Percentiles rank a stretch among this genome's conserved stretches.
Evolutionary conservation across 2,329 filamentous ascomycete genomes (phyloP).

Genomic region (Onygenales sp.): DNA sequence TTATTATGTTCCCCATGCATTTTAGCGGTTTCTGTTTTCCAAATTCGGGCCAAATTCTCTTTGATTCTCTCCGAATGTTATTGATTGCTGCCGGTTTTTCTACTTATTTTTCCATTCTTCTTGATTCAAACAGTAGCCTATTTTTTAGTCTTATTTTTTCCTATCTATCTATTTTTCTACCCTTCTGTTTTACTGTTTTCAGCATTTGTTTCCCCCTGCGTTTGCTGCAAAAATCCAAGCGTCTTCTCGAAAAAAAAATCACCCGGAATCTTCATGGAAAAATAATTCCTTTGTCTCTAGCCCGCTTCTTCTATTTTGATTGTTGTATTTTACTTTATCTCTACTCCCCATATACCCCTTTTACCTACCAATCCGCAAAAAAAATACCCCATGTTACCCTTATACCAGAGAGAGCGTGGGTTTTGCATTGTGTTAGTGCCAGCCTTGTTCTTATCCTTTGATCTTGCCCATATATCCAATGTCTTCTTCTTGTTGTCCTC

Average conservation of each 20-base stretch:
- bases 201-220: slow-evolving; percentile 6
- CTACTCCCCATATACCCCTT: neutral
- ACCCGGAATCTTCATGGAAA: neutral
- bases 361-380: neutral
- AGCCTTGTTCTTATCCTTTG: too few relatives aligned
- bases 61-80: neutral
- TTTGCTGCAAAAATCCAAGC: neutral
- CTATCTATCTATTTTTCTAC: neutral
- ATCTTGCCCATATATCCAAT: too few relatives aligned
- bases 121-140: neutral
- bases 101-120: slow-evolving; percentile 9
- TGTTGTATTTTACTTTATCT: slow-evolving; percentile 10
- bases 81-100: slow-evolving; percentile 7
- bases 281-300: neutral
- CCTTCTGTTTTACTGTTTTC: slow-evolving; percentile 11
- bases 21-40: slow-evolving; percentile 1
- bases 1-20: slow-evolving; percentile 2
- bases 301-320: neutral
- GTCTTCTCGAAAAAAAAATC: neutral
- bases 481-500: neutral
- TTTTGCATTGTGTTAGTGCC: too few relatives aligned
- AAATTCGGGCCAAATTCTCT: neutral
- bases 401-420: too few relatives aligned
- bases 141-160: neutral
- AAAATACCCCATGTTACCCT: too few relatives aligned